Base-by-base conservation (phyloP, 345 rosid species). In the Cochlearia excelsa region DNA sequence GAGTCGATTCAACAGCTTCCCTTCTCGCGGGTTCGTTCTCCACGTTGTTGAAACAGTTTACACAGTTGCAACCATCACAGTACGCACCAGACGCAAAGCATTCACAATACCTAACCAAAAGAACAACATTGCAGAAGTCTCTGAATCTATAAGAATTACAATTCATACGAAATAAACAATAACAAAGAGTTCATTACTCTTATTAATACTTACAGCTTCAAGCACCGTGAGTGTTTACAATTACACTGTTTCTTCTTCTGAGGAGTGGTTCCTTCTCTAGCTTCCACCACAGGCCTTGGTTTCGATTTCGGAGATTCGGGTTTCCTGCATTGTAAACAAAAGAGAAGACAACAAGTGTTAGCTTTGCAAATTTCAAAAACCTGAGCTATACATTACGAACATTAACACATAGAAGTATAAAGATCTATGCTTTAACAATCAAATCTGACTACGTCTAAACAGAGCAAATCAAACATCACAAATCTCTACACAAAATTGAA, bases 21-120 rank as follows among this genome's bases (percentile, higher is more conserved):
- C 87, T 77, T 75, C 99, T 81, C 1, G 83, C 83, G 11, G 84
- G 80, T 74, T 94, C 99, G 59, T 85, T 80, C 51, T 90, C 96
- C 73, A 85, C 87, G 59, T 94, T 94, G 80, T 94, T 94, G 73
- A 70, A 79, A 77, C 99, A 94, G 66, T 87, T 87, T 26, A 77
- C 76, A 73, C 96, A 94, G 69, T 94, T 94, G 87, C 99, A 94
- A 46, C 96, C 97, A 75, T 94, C 96, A 76, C 99, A 90, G 74
- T 90, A 94, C 31, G 78, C 74, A 46, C 95, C 99, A 39, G 99
- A 84, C 46, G 99, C 90, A 80, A 94, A 94, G 75, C 97, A 94
- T 63, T 94, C 99, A 66, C 99, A 90, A 31, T 94, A 94, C 82
- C 99, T 94, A 69, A 63, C 38, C 59, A 78, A 67, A 49, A 44